Base-by-base conservation (phyloP, 2,329 filamentous ascomycete species). In the Monosporascus sp. region DNA sequence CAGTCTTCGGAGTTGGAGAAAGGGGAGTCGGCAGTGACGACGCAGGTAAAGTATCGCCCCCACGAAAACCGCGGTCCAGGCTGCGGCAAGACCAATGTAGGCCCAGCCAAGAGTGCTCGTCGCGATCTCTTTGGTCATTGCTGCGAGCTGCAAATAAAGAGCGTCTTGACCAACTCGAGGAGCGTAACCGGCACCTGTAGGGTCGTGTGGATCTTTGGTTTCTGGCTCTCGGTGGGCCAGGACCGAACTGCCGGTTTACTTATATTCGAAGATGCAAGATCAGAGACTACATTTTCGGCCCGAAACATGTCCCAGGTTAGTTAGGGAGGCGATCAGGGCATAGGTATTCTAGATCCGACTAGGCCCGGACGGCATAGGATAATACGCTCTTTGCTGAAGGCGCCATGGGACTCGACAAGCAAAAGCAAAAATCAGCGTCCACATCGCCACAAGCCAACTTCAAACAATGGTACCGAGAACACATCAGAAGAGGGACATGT, bases 1-100 rank as follows among this genome's bases (percentile, higher is more conserved):
- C 20, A 69, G 55, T 37, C 58, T 59, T 37, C 68, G 65, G 25
- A 70, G 62, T 48, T 76, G 61, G 3, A 70, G 60, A 44, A 65
- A 58, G 20, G 62, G 59, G 9, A 60, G 52, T 15, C 61, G 47
- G 24, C 68, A 64, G 46, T 63, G 55, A 17, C 46, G 39, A 51
- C 52, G 57, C 17, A 70, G 59, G 27, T 58, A 58, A 31, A 46
- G 31, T 45, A 69, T 54, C 22, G 62, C 66, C 31, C 39, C 47
- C 9, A 48, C 47, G 22, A 64, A 50, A n/a, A 61, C 35, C n/a
- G 60, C 22, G 1, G 60, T 60, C 62, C 56, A 65, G 24, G 35
- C 55, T 22, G 47, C 48, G 14, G 48, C 49, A 49, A 60, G 39
- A 20, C 46, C 49, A 22, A 60, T 59, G 43, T 56, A 60, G 45